Base-by-base conservation (phyloP, 2,329 filamentous ascomycete genomes). In the Raffaelea deltoideospora region DNA sequence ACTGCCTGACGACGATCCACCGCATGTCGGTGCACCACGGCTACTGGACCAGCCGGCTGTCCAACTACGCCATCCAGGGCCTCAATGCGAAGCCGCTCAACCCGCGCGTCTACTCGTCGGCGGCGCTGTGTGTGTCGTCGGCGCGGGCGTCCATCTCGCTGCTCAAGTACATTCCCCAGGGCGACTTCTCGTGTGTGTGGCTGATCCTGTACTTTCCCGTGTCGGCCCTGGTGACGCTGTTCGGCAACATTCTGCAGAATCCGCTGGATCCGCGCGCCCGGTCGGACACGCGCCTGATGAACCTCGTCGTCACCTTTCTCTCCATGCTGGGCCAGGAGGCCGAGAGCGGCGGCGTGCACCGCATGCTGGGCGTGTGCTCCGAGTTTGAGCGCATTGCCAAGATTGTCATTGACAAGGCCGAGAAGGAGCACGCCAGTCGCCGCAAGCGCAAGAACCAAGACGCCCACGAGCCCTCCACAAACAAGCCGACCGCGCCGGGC, bases 21-120 rank as follows among this genome's bases (percentile, higher is more conserved):
- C 83, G 90, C 35, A 98, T 96, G 90, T 93, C 85, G 30, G 82
- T 96, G 22, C 90, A 96, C 49, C 87, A 95, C 53, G 90, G 90
- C 13, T 95, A 94, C 59, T 98, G 90, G 90, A 96, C 88, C 1
- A 95, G 84, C 51, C 75, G 90, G 27, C 61, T 98, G 29, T 93
- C 87, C 27, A 88, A 96, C 50, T 96, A 86, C 51, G 90, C 90
- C 14, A 90, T 96, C 38, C 84, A 94, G 55, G 90, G 90, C 1
- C 65, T 95, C 30, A 96, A 96, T 54, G 79, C 87, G 0, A 72
- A 81, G 44, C 87, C 90, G 1, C 60, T 98, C 37, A 98, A 96
- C 52, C 90, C 90, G 0, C 69, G 90, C 47, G 83, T 98, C 9
- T 98, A 95, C 58, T 86, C 87, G 33, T 95, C 87, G 3, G 87